A percentile compares a stretch with the other conserved stretches of the same genome.
Evolutionary conservation across 2,329 filamentous ascomycete species (phyloP).

Genomic region (Epichloe aotearoae): DNA sequence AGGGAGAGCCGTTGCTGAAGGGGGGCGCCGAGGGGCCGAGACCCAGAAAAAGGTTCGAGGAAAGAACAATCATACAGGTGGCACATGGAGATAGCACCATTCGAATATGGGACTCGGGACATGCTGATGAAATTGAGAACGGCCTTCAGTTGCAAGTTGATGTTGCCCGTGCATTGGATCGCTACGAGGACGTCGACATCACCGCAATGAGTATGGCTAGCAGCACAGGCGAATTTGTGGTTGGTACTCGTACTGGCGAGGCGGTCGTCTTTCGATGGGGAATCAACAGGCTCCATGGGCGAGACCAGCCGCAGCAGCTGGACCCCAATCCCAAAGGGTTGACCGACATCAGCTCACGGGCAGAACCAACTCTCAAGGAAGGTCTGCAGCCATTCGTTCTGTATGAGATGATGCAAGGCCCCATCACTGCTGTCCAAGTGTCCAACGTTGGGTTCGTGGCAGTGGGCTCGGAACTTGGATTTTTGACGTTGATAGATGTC

Average conservation of each 20-base stretch:
- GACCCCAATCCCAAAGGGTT: slow-evolving; percentile 55
- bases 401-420: slow-evolving; percentile 71
- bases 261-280: slow-evolving; percentile 80
- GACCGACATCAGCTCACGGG: slow-evolving; percentile 58
- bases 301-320: slow-evolving; percentile 36
- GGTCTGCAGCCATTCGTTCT: slow-evolving; percentile 69
- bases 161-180: slow-evolving; percentile 65
- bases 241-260: slow-evolving; percentile 73
- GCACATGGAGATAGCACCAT: slow-evolving; percentile 85
- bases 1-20: slow-evolving; percentile 63
- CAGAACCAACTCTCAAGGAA: slow-evolving; percentile 61
- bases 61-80: slow-evolving; percentile 71
- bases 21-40: slow-evolving; percentile 70
- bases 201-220: slow-evolving; percentile 68
- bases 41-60: slow-evolving; percentile 63
- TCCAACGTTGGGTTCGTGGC: slow-evolving; percentile 92
- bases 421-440: slow-evolving; percentile 65
- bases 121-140: slow-evolving; percentile 90
- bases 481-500: slow-evolving; percentile 71
- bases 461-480: slow-evolving; percentile 71
- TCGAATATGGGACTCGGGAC: slow-evolving; percentile 85
- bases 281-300: slow-evolving; percentile 59
- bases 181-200: slow-evolving; percentile 65
- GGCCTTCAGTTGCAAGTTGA: slow-evolving; percentile 70
- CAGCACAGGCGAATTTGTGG: slow-evolving; percentile 72